Base-by-base conservation (phyloP, 106 monocot genomes). In the Chionographis japonica region DNA sequence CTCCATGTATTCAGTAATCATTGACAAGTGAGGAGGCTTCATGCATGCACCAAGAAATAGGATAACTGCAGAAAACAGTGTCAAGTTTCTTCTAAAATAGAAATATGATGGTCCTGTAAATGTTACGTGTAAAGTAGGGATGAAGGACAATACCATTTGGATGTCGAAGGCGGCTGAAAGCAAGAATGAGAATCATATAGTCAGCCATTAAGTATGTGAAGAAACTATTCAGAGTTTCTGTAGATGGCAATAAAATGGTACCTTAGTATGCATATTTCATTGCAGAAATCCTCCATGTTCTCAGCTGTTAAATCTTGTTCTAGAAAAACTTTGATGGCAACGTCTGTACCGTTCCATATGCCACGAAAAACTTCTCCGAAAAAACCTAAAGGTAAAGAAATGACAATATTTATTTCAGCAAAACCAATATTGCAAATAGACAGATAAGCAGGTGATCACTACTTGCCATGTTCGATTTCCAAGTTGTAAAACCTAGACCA, bases 1-100 rank as follows among this genome's bases (percentile, higher is more conserved):
- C 73, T 98, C 98, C 92, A 98, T 98, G 83, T 93, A 98, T 52
- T 98, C 98, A 17, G 98, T 98, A 69, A 93, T 81, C 90, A 98
- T 87, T 40, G 98, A 98, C 63, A 98, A 75, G 75, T 98, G 80
- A 53, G 98, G 93, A 62, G 98, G 98, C 61, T 63, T 87, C 83
- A 93, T 87, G 72, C 98, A 93, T 50, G 90, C 89, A 8, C 93
- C 93, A 60, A 98, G 90, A 68, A 98, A 98, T 68, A 98, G 80
- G 65, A 93, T 98, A 71, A 98, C 98, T 95, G 85, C 72, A 86
- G 38, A 52, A 62, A 42, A 40, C 15, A 43, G 17, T 42, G 41
- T 42, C 5, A n/a, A 16, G 16, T n/a, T 1, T 40, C 39, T 17
- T 14, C 39, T 15, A 6, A 42, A 16, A 43, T 40, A 39, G n/a